A percentile compares a stretch with the other conserved stretches of the same genome.
phyloP scores from a whole-genome alignment of 2,329 filamentous ascomycete species.

The Cordyceps cicadae region DNA sequence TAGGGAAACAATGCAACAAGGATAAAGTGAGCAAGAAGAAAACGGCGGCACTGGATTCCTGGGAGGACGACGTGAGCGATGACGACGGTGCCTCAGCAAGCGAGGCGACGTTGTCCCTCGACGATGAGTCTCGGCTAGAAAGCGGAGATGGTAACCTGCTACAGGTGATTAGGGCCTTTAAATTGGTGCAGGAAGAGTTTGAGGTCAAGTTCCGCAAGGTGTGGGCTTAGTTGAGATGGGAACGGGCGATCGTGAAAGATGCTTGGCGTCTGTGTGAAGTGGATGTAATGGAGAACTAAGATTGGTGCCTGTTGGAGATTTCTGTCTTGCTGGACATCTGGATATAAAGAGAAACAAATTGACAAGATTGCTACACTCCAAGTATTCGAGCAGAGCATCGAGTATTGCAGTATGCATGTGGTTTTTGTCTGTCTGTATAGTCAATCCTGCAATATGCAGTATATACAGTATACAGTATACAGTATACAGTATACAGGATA shows the following conservation, averaged over 20 bases:
- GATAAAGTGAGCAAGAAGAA: conserved; percentile 24
- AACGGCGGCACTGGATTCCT: conserved; percentile 39
- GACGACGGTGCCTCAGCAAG: conserved; percentile 9
- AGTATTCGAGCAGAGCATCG: too few relatives aligned
- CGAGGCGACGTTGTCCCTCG: background rate
- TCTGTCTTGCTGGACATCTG: too few relatives aligned
- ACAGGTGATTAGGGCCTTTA: conserved; percentile 52
- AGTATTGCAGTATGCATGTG: too few relatives aligned
- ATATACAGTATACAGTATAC: too few relatives aligned
- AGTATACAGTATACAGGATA: too few relatives aligned
- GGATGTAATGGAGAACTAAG: too few relatives aligned
- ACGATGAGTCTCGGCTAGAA: conserved; percentile 16
- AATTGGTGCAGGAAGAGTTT: conserved; percentile 49
- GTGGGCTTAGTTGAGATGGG: conserved; percentile 39
- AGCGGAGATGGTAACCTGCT: conserved; percentile 40
- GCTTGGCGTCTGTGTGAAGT: background rate
- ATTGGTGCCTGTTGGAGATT: too few relatives aligned
- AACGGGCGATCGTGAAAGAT: background rate
- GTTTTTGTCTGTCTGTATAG: too few relatives aligned
- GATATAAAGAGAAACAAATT: too few relatives aligned
- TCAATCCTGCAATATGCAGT: too few relatives aligned
- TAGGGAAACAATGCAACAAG: background rate
- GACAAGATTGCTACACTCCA: too few relatives aligned
- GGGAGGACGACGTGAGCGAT: conserved; percentile 29
- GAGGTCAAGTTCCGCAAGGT: conserved; percentile 55